Conservation (phyloP, 2,329 filamentous ascomycete genomes). For the Trichophyton verrucosum region DNA sequence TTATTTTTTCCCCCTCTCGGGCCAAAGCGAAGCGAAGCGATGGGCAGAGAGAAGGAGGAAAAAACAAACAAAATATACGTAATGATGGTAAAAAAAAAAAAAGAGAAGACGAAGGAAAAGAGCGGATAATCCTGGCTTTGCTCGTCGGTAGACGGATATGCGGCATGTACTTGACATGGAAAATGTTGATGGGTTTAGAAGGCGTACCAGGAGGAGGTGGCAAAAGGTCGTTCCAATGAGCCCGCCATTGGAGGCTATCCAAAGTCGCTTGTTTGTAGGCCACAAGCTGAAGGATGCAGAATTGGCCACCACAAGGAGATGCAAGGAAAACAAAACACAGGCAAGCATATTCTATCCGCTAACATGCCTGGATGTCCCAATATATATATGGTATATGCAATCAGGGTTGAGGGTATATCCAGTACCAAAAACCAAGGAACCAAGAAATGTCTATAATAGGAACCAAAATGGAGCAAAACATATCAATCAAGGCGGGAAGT, state of each 20-base stretch:
- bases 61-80: not conserved
- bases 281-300: not conserved
- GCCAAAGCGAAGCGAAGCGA: not conserved
- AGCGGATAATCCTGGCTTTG: not conserved
- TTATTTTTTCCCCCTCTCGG: constrained; percentile 1
- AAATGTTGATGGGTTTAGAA: not conserved
- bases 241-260: not conserved
- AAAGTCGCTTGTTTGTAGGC: not conserved
- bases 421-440: not conserved
- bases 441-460: not conserved
- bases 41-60: not conserved
- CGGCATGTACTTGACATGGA: not conserved
- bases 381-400: not conserved
- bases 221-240: not conserved
- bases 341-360: not conserved
- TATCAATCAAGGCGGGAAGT: constrained; percentile 27
- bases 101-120: not conserved
- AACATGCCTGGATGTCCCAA: not conserved
- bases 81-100: not conserved
- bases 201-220: not conserved
- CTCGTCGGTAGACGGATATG: not conserved
- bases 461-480: not conserved
- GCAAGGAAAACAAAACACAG: not conserved
- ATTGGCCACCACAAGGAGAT: not conserved
- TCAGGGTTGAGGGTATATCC: not conserved